Base-by-base conservation (phyloP, 179 eudicot species). In the Corrigiola litoralis region DNA sequence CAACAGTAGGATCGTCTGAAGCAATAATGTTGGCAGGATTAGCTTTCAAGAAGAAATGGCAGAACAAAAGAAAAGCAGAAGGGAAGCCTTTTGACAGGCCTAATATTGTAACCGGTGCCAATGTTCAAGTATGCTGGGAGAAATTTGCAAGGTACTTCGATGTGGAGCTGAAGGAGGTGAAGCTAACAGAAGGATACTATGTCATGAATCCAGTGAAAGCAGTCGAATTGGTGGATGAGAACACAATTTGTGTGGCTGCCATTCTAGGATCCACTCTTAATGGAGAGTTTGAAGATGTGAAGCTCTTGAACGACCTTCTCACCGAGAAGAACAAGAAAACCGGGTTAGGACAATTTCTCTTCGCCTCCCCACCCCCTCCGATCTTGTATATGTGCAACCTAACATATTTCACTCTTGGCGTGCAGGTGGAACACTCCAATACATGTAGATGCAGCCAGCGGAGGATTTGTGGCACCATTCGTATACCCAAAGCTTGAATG, bases 71-170 rank as follows among this genome's bases (percentile, higher is more conserved):
- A 27, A 80, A 64, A 68, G 79, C 84, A 4, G 52, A 77, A 65
- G 85, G 86, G 16, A 71, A 75, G 70, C 76, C 85, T 32, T 58
- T 20, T 16, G 84, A 82, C 81, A 82, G 68, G 27, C 84, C 85
- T 24, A 80, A 85, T 42, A 85, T 85, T 4, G 86, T 85, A 34
- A 84, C 86, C 16, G 89, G 89, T 5, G 86, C 89, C 33, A 84
- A 84, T 20, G 89, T 84, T 42, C 89, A 79, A 78, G 84, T 80
- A 6, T 84, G 88, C 63, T 84, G 88, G 88, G 88, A 84, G 65
- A 84, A 84, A 54, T 84, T 84, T 31, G 88, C 87, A 3, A 75
- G 80, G 45, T 83, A 83, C 72, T 83, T 83, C 25, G 88, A 84
- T 63, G 88, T 84, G 41, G 86, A 81, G 56, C 73, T 84, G 70